Evolutionary conservation across 768 basidiomycete genomes (phyloP).

Genomic region (Tubosaeta sp.): DNA sequence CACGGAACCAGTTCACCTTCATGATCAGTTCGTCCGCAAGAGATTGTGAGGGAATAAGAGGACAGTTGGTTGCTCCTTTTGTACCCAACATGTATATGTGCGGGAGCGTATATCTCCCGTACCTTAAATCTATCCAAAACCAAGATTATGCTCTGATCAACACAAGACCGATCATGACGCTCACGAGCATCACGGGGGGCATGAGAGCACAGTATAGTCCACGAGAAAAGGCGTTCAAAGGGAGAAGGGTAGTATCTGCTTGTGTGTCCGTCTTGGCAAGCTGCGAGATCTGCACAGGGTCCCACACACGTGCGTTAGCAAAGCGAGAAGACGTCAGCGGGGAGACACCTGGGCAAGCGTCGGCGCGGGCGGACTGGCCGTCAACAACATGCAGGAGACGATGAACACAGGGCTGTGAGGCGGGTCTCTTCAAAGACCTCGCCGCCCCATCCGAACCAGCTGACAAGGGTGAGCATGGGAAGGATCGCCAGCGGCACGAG

Average conservation of each 20-base stretch:
- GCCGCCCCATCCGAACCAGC: slow-evolving; percentile 40
- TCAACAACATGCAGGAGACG: slow-evolving; percentile 76
- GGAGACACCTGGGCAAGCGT: slow-evolving; percentile 57
- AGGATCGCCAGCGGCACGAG: slow-evolving; percentile 75
- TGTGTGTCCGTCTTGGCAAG: background rate
- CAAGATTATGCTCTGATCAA: slow-evolving; percentile 46
- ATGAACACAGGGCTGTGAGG: slow-evolving; percentile 75
- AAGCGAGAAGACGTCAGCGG: background rate
- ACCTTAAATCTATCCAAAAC: background rate
- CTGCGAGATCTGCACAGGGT: slow-evolving; percentile 25
- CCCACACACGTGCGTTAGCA: background rate
- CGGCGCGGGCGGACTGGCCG: slow-evolving; percentile 78
- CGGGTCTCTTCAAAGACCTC: slow-evolving; percentile 62
- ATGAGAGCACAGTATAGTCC: slow-evolving; percentile 90
- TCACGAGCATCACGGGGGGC: slow-evolving; percentile 74
- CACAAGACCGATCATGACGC: slow-evolving; percentile 71
- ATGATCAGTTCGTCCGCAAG: no score
- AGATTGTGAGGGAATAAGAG: no score
- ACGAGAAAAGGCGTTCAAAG: slow-evolving; percentile 86
- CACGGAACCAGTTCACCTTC: no score
- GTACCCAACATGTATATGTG: no score
- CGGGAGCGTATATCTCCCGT: background rate
- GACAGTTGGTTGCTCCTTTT: no score
- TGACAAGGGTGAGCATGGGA: slow-evolving; percentile 66
- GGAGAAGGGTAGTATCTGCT: slow-evolving; percentile 6